Evolutionary conservation across 257 asterid species (phyloP), one percentile per base, ranked within the genome.

Genomic region (Nicotiana knightiana): DNA sequence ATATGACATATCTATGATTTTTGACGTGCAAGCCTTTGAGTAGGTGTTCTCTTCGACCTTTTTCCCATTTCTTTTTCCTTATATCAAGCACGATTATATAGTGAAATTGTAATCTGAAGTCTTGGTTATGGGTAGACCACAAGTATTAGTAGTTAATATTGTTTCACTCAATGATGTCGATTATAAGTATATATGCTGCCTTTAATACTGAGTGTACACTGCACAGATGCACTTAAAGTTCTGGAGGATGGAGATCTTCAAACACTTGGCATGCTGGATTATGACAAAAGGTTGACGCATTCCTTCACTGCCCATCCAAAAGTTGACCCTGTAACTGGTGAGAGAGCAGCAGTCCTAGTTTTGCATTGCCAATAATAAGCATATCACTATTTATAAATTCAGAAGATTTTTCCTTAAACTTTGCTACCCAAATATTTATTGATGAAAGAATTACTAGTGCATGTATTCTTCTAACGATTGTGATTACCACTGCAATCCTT

Each of bases 221-320:
- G 46, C 68, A 58, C 86, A 95, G 99, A 95, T 91, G 98, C 89
- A 32, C 84, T 95, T 83, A 90, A 89, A 89, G 99, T 95, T 82
- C 83, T 95, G 88, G 98, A 93, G 88, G 99, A 95, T 89, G 99
- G 99, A 85, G 99, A 95, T 85, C 88, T 95, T 61, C 93, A 95
- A 89, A 95, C 99, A 9, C 85, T 95, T 85, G 98, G 99, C 86
- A 55, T 93, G 96, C 84, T 95, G 90, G 99, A 95, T 86, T 95
- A 95, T 81, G 99, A 95, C 92, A 93, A 90, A 86, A 87, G 97
- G 84, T 89, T 95, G 88, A 35, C 90, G 2, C 99, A 94, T 89
- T 73, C 98, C 77, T 96, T 96, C 83, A 94, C 97, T 85, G 99
- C 99, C 85, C 99, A 96, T 87, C 99, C 99, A 15, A 96, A 96